Conservation (phyloP, 768 basidiomycete species). For the Hypsizygus marmoreus region DNA sequence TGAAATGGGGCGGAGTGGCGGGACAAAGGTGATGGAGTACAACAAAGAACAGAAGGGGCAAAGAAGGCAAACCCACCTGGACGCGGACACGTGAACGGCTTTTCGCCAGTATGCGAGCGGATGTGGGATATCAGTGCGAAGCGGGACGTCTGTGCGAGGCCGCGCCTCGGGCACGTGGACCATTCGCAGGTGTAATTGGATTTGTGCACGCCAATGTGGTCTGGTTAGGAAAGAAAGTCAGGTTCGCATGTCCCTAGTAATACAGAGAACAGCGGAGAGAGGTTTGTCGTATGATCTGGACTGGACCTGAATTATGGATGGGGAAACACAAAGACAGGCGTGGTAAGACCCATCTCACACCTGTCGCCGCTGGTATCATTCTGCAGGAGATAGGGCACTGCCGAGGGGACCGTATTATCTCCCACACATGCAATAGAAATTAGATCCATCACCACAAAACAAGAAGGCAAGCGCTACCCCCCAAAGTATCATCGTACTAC, state of each 20-base stretch:
- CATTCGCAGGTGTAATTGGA: slow-evolving; percentile 90
- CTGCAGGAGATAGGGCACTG: too few species aligned
- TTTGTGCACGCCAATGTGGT: slow-evolving; percentile 82
- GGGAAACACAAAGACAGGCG: too few species aligned
- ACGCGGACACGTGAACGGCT: slow-evolving; percentile 81
- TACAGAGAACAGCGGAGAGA: not conserved
- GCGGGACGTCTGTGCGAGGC: slow-evolving; percentile 82
- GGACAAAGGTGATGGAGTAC: slow-evolving; percentile 14
- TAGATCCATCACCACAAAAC: not conserved
- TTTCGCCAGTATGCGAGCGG: slow-evolving; percentile 92
- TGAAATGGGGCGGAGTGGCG: too few species aligned
- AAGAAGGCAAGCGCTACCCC: not conserved
- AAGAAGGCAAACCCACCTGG: slow-evolving; percentile 56
- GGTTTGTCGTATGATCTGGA: too few species aligned
- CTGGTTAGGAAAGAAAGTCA: slow-evolving; percentile 36
- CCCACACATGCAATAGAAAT: slow-evolving; percentile 1
- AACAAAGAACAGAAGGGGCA: not conserved
- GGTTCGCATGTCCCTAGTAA: not conserved
- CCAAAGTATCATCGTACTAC: not conserved
- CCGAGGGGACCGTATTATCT: too few species aligned
- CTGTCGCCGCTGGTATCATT: too few species aligned
- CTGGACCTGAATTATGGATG: too few species aligned
- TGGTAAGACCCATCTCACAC: too few species aligned
- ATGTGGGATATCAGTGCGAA: slow-evolving; percentile 92
- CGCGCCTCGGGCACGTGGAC: slow-evolving; percentile 77